Conservation (phyloP, 1,139 yeast genomes). For the Blastobotrys petasosporus region DNA sequence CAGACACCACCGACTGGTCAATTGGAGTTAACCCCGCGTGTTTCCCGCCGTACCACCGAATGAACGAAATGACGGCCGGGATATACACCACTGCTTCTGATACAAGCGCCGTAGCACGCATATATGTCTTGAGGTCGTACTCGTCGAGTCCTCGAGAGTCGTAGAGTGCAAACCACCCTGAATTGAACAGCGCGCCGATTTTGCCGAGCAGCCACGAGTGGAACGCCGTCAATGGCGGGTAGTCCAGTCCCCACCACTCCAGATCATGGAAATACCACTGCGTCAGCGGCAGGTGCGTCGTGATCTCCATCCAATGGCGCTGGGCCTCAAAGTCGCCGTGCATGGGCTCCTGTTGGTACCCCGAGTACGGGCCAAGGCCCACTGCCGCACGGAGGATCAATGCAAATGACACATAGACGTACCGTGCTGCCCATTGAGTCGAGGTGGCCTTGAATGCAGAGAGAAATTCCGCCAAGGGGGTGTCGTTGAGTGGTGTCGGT, state of each 20-base stretch:
- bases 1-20: slow-evolving; percentile 70
- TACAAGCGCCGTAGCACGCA: slow-evolving; percentile 72
- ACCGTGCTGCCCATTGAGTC: slow-evolving; percentile 86
- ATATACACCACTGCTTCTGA: slow-evolving; percentile 72
- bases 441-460: slow-evolving; percentile 62
- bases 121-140: slow-evolving; percentile 62
- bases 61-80: slow-evolving; percentile 71
- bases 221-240: slow-evolving; percentile 94
- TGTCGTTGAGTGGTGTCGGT: slow-evolving; percentile 26
- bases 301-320: slow-evolving; percentile 95
- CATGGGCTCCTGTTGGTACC: slow-evolving; percentile 56
- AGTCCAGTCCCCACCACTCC: slow-evolving; percentile 94
- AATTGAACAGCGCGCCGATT: slow-evolving; percentile 57
- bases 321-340: slow-evolving; percentile 98
- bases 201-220: slow-evolving; percentile 80
- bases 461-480: slow-evolving; percentile 55
- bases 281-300: slow-evolving; percentile 63
- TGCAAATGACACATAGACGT: slow-evolving; percentile 68
- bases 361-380: slow-evolving; percentile 86
- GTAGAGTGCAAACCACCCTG: slow-evolving; percentile 70
- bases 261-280: slow-evolving; percentile 88
- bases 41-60: slow-evolving; percentile 54
- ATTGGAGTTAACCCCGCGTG: slow-evolving; percentile 39
- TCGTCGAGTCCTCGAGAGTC: slow-evolving; percentile 71
- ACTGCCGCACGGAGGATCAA: slow-evolving; percentile 75